Base-by-base conservation (phyloP, 2,329 filamentous ascomycete species). In the Hypoxylon sp. region DNA sequence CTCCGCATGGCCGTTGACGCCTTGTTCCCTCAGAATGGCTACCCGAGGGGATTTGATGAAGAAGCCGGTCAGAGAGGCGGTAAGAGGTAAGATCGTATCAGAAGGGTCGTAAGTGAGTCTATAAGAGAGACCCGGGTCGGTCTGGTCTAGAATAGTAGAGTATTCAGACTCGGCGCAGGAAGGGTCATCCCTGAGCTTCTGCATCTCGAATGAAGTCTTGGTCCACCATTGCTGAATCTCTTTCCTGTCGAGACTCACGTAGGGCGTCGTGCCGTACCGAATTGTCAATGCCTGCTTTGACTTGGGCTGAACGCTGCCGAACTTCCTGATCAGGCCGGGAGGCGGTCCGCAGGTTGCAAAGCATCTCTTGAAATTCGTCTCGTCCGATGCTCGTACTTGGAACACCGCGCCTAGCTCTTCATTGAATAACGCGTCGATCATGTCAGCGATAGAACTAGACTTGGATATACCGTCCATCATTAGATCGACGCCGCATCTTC, bases 331-430 rank as follows among this genome's bases (percentile, higher is more conserved):
- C 70, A 96, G 79, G 40, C 92, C 90, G 7, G 87, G 82, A 51
- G 92, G 91, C 49, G 91, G 91, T 4, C 92, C 90, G 74, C 91
- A 96, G 7, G 91, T 96, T 40, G 93, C 91, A 73, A 98, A 97
- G 72, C 92, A 95, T 57, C 90, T 85, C 70, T 89, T 89, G 83
- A 98, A 97, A 61, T 89, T 87, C 55, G 83, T 89, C 75, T 97
- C 91, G 67, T 97, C 88, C 46, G 85, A 83, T 75, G 91, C 92
- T 67, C 90, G 88, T 48, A 98, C 88, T 75, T 98, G 94, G 87
- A 98, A 98, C 24, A 98, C 89, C 11, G 93, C 94, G 63, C 94
- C 94, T n/a, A 98, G 84, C 73, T 98, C 94, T 75, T 98, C 95
- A 74, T 93, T 97, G 85, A 98, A 98, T n/a, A 98, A 83, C 0